These are phyloP conservation scores for Ascosphaera aggregata DNA, from an alignment of 2,329 filamentous ascomycete species.

Conservation along the genomic window DNA sequence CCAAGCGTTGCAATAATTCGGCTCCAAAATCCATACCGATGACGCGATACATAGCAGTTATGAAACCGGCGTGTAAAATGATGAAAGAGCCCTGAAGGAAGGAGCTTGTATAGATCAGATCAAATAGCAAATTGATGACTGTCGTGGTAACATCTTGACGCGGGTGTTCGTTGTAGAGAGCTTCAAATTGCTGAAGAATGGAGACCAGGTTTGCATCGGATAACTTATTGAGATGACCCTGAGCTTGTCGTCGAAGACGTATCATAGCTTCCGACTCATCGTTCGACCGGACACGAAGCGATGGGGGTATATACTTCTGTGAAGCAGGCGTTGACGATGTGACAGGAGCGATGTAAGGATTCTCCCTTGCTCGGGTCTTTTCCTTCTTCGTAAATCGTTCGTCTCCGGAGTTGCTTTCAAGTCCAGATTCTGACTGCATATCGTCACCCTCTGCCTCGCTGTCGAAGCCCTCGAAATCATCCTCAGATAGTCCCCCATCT, in stretches of 20 bases:
- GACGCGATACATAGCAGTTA: constrained; percentile 67
- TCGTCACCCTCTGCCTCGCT: constrained; percentile 15
- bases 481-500: constrained; percentile 13
- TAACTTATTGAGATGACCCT: constrained; percentile 77
- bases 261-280: constrained; percentile 43
- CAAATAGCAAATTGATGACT: constrained; percentile 52
- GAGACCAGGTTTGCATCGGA: constrained; percentile 77
- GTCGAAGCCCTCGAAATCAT: constrained; percentile 15
- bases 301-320: constrained; percentile 74
- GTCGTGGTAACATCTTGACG: constrained; percentile 73
- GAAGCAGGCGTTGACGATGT: constrained; percentile 11
- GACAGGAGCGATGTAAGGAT: constrained; percentile 65
- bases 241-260: constrained; percentile 53
- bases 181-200: constrained; percentile 61
- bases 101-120: constrained; percentile 57
- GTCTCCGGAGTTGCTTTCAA: constrained; percentile 8
- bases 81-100: constrained; percentile 70
- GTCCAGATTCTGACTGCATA: constrained; percentile 5
- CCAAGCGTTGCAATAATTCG: constrained; percentile 55
- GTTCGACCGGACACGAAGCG: constrained; percentile 40
- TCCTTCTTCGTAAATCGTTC: constrained; percentile 7
- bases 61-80: constrained; percentile 73
- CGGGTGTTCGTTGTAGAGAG: constrained; percentile 60
- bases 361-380: constrained; percentile 39
- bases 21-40: constrained; percentile 79